A percentile compares a stretch with the other conserved stretches of the same genome.
Evolutionary conservation across 2,329 filamentous ascomycete genomes (phyloP).

Genomic region (Venturia effusa): DNA sequence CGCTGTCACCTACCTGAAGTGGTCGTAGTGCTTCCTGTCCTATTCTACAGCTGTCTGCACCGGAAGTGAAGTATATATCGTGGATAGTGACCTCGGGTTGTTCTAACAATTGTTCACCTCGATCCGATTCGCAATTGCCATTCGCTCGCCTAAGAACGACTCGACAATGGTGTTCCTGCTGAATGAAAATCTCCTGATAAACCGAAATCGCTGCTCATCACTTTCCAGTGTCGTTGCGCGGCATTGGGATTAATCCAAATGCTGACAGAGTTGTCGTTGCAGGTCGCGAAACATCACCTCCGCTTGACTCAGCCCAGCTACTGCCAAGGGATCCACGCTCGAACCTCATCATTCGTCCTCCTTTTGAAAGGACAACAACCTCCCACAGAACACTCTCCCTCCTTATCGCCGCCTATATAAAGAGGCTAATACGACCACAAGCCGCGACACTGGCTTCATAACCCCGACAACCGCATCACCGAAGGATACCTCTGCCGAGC

Average conservation of each 20-base stretch:
- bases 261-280: not conserved
- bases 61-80: not conserved
- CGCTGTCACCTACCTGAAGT: not conserved
- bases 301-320: not conserved
- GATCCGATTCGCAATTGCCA: not conserved
- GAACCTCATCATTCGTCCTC: slow-evolving; percentile 1
- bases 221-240: not conserved
- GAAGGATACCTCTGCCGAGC: not conserved
- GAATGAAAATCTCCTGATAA: not conserved
- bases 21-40: not conserved
- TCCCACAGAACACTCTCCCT: not conserved
- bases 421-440: not conserved
- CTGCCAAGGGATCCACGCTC: not conserved
- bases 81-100: not conserved
- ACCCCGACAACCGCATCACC: not conserved
- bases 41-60: not conserved
- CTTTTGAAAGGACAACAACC: not conserved
- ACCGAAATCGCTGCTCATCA: not conserved
- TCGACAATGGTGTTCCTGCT: not conserved
- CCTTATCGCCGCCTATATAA: not conserved
- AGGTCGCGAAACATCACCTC: not conserved
- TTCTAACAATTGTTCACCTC: not conserved
- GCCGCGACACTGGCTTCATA: not conserved
- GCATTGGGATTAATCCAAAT: not conserved
- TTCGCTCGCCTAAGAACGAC: not conserved